Base-by-base conservation (phyloP, 2,329 filamentous ascomycete genomes). In the Venturia aucupariae region DNA sequence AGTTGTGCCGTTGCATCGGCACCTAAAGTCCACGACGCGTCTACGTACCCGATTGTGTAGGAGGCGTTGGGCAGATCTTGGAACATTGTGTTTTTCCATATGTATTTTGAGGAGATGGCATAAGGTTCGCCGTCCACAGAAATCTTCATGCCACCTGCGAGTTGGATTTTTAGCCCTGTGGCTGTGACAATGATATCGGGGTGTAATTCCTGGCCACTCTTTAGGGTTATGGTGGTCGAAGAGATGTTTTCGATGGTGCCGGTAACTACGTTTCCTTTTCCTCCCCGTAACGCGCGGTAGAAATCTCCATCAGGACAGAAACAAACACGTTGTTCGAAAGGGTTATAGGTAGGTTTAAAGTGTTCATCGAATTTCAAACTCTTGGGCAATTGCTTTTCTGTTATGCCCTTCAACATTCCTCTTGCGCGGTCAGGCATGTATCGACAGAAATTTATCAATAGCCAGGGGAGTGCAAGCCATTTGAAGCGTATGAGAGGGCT, bases 241-340 rank as follows among this genome's bases (percentile, higher is more conserved):
- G 78, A 81, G 6, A 86, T 78, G 17, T 71, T 75, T 44, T 79
- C 74, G 71, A 86, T 84, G 3, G 75, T 78, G 65, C 79, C 82
- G 3, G 84, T 86, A 22, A 80, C 79, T n/a, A 86, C 75, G 54
- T 77, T 75, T 0, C 80, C 81, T 64, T 79, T 80, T 39, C 82
- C 82, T 0, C 74, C 70, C 17, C 78, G 77, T 22, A 86, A 75
- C 41, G 76, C 75, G 24, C 78, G 71, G 75, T 82, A 86, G 72
- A 85, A 85, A 70, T 86, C 84, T 22, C 81, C 82, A 64, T 85
- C 79, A 0, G 82, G 82, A n/a, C 77, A 86, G 66, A 90, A 77
- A 70, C 90, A 94, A 8, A 94, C 77, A 0, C 91, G 84, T 73
- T 95, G 90, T 63, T 91, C 82, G 80, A 89, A 81, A 2, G 79